phyloP scores from a whole-genome alignment of 2,329 filamentous ascomycete genomes.

The Paramyrothecium roridum region DNA sequence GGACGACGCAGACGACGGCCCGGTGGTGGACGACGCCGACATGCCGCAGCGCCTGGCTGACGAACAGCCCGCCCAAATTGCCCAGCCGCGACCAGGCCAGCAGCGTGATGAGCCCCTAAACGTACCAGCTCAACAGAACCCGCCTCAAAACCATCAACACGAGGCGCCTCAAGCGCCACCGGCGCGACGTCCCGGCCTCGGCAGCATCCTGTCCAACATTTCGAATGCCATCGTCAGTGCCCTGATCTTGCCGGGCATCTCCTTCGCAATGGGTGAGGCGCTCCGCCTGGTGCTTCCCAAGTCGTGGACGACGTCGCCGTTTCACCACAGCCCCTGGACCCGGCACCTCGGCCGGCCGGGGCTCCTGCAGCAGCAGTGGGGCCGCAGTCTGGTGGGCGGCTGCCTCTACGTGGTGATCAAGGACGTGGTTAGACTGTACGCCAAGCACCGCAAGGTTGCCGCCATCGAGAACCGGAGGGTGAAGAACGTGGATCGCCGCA shows the following conservation, averaged over 20 bases:
- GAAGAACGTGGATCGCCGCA: slow-evolving; percentile 43
- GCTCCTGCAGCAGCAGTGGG: slow-evolving; percentile 82
- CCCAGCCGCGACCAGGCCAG: slow-evolving; percentile 1
- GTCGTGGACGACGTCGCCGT: slow-evolving; percentile 56
- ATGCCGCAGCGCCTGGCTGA: neutral
- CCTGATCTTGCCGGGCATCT: slow-evolving; percentile 78
- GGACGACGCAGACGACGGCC: slow-evolving; percentile 34
- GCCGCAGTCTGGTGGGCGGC: slow-evolving; percentile 82
- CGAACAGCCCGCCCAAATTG: slow-evolving; percentile 3
- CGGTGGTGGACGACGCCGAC: slow-evolving; percentile 27
- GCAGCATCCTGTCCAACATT: slow-evolving; percentile 35
- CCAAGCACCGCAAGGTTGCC: slow-evolving; percentile 60
- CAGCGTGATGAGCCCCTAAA: neutral
- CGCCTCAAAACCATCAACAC: slow-evolving; percentile 15
- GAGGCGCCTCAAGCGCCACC: slow-evolving; percentile 32
- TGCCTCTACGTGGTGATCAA: slow-evolving; percentile 86
- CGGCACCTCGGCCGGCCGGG: slow-evolving; percentile 45
- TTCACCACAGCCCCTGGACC: slow-evolving; percentile 16
- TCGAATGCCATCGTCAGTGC: slow-evolving; percentile 50
- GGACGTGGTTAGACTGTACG: slow-evolving; percentile 59
- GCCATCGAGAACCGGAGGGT: slow-evolving; percentile 53
- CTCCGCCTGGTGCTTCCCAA: slow-evolving; percentile 66
- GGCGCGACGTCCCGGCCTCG: slow-evolving; percentile 27
- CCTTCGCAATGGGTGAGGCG: slow-evolving; percentile 72
- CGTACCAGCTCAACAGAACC: slow-evolving; percentile 8